Conservation (phyloP, 139 green algal species). For the Axilococcus clingmanii region DNA sequence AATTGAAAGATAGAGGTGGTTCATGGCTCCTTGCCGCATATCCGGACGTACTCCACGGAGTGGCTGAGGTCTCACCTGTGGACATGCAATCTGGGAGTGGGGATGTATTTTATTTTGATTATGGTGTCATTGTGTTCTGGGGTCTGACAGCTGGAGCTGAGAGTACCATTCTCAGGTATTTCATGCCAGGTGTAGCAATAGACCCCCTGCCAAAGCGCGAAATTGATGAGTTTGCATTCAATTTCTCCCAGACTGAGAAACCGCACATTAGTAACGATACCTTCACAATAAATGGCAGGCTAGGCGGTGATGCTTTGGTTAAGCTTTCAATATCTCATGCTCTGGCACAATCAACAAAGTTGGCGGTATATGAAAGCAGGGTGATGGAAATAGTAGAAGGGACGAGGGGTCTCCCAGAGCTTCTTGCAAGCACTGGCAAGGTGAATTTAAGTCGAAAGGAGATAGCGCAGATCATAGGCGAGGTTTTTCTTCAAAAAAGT, state of each 20-base stretch:
- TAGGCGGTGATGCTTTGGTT: slow-evolving; percentile 40
- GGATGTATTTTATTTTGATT: slow-evolving; percentile 62
- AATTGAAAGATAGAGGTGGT: slow-evolving; percentile 8
- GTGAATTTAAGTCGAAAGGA: slow-evolving; percentile 39
- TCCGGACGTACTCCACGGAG: slow-evolving; percentile 41
- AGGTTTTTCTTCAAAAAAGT: slow-evolving; percentile 63
- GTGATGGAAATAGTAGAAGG: slow-evolving; percentile 64
- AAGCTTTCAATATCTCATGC: slow-evolving; percentile 49
- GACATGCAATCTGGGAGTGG: neutral
- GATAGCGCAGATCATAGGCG: slow-evolving; percentile 61
- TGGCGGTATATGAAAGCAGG: slow-evolving; percentile 73
- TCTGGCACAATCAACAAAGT: slow-evolving; percentile 57
- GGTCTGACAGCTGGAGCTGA: slow-evolving; percentile 37
- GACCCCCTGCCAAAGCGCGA: slow-evolving; percentile 33
- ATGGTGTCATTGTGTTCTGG: slow-evolving; percentile 66
- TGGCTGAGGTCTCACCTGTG: slow-evolving; percentile 4
- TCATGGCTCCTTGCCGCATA: slow-evolving; percentile 10
- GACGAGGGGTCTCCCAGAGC: slow-evolving; percentile 50
- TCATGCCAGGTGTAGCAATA: slow-evolving; percentile 17
- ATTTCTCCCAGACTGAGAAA: slow-evolving; percentile 46
- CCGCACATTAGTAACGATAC: slow-evolving; percentile 76
- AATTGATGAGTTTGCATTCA: slow-evolving; percentile 38
- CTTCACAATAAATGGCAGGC: slow-evolving; percentile 53
- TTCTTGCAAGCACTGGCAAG: slow-evolving; percentile 28
- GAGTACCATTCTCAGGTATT: slow-evolving; percentile 6